Evolutionary conservation across 106 monocot genomes (phyloP), one percentile per base, ranked within the genome.

Genomic region (Ottelia alismoides): DNA sequence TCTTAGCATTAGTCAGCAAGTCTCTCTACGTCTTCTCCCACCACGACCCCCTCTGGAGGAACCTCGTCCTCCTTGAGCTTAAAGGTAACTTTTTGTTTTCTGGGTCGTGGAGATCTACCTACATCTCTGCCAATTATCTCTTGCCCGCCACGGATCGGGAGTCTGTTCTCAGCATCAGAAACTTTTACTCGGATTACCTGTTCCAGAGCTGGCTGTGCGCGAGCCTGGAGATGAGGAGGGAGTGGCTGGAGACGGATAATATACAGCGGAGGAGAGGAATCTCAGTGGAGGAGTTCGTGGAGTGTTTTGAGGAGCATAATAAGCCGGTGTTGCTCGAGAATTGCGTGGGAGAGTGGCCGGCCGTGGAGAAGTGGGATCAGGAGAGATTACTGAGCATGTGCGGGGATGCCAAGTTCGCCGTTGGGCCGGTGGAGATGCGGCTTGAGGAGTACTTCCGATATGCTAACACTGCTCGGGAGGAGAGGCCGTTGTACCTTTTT

Each of bases 171-270:
- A 12, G 40, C 19, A 72, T 98, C 48, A 57, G 62, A 2, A 64
- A 68, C 45, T 98, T 98, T 69, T 98, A 82, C 49, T 98, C 98
- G 18, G 98, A 98, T 28, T 90, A 98, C 58, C 79, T 98, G 49
- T 98, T 98, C 72, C 98, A 98, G 82, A 90, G 90, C 77, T 98
- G 85, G 85, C 79, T 98, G 30, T 98, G 90, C 55, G 98, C 98
- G 49, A 98, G 74, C 32, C 62, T 85, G 20, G 90, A 90, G 65
- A 85, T 98, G 79, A 85, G 83, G 74, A 71, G 69, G 1, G 79
- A 89, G 40, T 98, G 98, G 98, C 77, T 98, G 7, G 47, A 57
- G 44, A 63, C 60, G 7, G 98, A 98, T 24, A 90, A 85, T 58
- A 86, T 98, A 29, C 50, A 57, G 47, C 55, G 89, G 51, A 47